Conservation (phyloP, 2,329 filamentous ascomycete genomes). For the Neofusicoccum umdonicola region DNA sequence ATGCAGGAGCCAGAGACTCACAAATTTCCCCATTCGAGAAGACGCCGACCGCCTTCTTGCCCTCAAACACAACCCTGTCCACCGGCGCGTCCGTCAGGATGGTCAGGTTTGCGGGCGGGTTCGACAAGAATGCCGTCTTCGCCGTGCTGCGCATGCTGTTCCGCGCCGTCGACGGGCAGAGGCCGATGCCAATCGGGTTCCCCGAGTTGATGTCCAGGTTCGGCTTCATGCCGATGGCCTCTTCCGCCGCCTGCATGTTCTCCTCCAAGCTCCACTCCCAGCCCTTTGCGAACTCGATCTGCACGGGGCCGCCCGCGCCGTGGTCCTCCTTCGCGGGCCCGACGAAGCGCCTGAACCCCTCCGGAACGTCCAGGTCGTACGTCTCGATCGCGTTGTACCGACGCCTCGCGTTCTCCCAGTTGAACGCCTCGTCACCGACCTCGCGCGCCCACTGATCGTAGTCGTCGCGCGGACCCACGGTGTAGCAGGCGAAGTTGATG, state of each 20-base stretch:
- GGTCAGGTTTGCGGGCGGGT: conserved; percentile 51
- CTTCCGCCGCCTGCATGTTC: conserved; percentile 36
- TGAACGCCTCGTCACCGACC: conserved; percentile 55
- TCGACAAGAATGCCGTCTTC: conserved; percentile 46
- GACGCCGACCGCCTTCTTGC: conserved; percentile 30
- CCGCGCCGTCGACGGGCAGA: conserved; percentile 50
- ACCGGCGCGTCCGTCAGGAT: conserved; percentile 52
- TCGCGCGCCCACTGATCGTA: conserved; percentile 60
- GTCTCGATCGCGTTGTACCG: conserved; percentile 55
- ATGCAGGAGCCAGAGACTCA: neutral
- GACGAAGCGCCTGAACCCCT: conserved; percentile 42
- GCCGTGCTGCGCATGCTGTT: conserved; percentile 53
- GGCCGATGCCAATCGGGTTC: conserved; percentile 56
- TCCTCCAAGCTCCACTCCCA: conserved; percentile 54
- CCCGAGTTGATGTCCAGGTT: conserved; percentile 60
- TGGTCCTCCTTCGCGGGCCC: conserved; percentile 47
- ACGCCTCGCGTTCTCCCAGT: conserved; percentile 53
- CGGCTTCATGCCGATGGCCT: conserved; percentile 47
- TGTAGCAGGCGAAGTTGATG: conserved; percentile 50
- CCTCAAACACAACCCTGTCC: conserved; percentile 28
- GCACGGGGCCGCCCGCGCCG: conserved; percentile 49
- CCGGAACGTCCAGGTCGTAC: conserved; percentile 43
- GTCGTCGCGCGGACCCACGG: conserved; percentile 57
- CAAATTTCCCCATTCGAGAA: conserved; percentile 25
- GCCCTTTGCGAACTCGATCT: conserved; percentile 48